phyloP scores from a whole-genome alignment of 2,329 filamentous ascomycete species.

The Leptographium flavum region DNA sequence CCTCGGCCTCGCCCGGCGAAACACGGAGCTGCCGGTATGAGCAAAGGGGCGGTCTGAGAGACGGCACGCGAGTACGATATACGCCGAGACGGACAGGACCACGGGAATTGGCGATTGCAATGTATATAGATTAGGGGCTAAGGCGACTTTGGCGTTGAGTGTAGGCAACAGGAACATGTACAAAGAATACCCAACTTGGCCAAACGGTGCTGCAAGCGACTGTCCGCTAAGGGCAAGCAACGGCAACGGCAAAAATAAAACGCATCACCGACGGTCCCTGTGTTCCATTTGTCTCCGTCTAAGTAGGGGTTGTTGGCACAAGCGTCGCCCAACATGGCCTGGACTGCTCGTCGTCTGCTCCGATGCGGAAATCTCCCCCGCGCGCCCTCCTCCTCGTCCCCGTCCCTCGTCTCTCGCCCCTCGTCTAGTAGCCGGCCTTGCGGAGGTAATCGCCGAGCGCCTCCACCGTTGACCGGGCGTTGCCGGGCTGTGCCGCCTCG shows the following conservation, averaged over 20 bases:
- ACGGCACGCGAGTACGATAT: background rate
- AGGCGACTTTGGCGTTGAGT: no score
- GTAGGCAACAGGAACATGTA: background rate
- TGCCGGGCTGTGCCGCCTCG: conserved; percentile 58
- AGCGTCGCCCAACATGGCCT: background rate
- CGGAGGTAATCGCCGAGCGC: conserved; percentile 78
- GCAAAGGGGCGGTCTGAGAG: background rate
- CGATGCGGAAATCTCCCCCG: background rate
- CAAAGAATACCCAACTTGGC: background rate
- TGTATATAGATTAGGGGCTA: no score
- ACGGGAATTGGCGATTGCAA: no score
- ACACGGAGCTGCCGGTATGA: conserved; percentile 59
- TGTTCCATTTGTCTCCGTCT: background rate
- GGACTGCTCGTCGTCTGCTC: background rate
- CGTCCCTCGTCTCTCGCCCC: no score
- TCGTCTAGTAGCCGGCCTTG: conserved; percentile 54
- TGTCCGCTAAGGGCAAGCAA: background rate
- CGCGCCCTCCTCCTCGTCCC: no score
- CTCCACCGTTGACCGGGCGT: conserved; percentile 66
- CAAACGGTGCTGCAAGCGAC: background rate
- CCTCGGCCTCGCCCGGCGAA: conserved; percentile 51
- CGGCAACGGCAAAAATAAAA: background rate
- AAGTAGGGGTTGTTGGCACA: background rate
- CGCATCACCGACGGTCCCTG: background rate
- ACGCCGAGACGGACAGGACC: background rate